Evolutionary conservation across 371 early-diverging fungal species (phyloP).

Genomic region (Entomophthora muscae): DNA sequence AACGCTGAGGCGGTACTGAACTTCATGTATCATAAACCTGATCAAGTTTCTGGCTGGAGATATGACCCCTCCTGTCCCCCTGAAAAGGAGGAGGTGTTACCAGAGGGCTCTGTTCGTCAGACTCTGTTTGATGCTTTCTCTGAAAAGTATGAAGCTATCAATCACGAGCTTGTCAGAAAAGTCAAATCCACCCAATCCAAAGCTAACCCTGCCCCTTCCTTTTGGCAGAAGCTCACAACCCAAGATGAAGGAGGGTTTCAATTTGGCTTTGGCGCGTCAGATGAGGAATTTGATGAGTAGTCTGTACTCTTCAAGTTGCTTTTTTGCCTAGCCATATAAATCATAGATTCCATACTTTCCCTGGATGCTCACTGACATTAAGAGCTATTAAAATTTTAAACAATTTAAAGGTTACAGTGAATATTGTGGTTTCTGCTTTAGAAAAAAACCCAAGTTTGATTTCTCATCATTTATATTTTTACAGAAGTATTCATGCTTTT

Average conservation of each 20-base stretch:
- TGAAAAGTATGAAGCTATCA: not conserved
- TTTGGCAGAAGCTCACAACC: not conserved
- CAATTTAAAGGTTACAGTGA: too few species aligned
- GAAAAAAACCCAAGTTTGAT: too few species aligned
- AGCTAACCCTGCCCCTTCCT: not conserved
- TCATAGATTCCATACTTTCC: too few species aligned
- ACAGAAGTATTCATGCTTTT: too few species aligned
- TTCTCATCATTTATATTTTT: too few species aligned
- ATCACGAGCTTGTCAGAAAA: not conserved
- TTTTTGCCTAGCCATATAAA: too few species aligned
- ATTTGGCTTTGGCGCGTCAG: not conserved
- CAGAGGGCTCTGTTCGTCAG: not conserved
- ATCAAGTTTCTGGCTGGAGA: conserved; percentile 31
- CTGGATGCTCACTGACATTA: too few species aligned
- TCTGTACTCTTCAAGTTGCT: too few species aligned
- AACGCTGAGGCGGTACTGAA: conserved; percentile 31
- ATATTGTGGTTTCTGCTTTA: too few species aligned
- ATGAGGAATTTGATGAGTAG: not conserved
- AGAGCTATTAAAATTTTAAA: too few species aligned
- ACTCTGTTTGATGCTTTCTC: not conserved
- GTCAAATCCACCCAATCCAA: not conserved
- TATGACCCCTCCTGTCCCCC: not conserved
- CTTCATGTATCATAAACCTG: conserved; percentile 28
- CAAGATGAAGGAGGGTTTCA: not conserved
- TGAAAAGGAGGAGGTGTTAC: not conserved